Evolutionary conservation across 345 rosid genomes (phyloP), one percentile per base, ranked within the genome.

Genomic region (Durio zibethinus): DNA sequence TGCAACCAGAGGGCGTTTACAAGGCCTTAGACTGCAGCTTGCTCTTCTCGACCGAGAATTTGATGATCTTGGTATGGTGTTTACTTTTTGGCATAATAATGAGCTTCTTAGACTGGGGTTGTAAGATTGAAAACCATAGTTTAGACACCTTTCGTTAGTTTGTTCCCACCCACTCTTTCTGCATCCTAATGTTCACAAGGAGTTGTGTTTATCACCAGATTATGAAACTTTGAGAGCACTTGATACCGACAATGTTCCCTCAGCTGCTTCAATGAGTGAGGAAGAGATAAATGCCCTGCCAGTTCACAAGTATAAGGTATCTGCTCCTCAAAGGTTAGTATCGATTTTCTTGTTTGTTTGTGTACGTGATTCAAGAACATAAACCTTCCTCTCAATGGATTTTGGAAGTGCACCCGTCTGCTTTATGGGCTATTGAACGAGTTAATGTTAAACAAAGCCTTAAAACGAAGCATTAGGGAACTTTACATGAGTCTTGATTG

Each of bases 31-130:
- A 80, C 93, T 96, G 80, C 99, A 96, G 82, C 94, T 96, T 77
- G 97, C 99, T 62, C 93, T 96, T 80, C 95, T 96, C 78, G 98
- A 96, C 69, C 92, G 91, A 60, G 98, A 96, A 76, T 96, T 96
- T 83, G 95, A 96, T 84, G 94, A 93, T 79, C 85, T 96, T 81
- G 99, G 99, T 96, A 63, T 47, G 87, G 23, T 73, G 4, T 70
- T 70, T 52, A 40, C 47, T 20, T 15, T 82, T 18, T 40, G 52
- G 47, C 16, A 47, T 45, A 25, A 10, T 50, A 36, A 56, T 25
- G n/a, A 56, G 59, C 43, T 74, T 59, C 5, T 0, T 23, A 16
- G 38, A n/a, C 25, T 43, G n/a, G 59, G 27, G 35, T 35, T 76
- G 25, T 38, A 50, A 42, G 45, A 31, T 77, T 70, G 65, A 43